phyloP scores from a whole-genome alignment of 2,329 filamentous ascomycete species.

The Phialocephala subalpina region DNA sequence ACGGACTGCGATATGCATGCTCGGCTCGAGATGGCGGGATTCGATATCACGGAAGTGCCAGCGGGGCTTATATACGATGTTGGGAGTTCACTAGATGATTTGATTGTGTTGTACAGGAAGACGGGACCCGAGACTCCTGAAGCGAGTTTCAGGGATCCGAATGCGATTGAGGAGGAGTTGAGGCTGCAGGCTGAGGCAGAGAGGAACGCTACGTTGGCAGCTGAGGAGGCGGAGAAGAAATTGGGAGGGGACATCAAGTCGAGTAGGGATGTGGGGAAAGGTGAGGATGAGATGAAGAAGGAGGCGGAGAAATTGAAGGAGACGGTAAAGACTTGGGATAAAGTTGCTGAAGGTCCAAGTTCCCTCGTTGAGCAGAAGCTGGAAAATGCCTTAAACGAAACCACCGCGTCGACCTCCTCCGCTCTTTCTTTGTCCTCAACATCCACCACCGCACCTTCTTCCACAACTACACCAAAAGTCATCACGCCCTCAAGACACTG shows the following conservation, averaged over 20 bases:
- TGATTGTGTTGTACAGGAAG: constrained; percentile 55
- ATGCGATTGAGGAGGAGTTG: constrained; percentile 38
- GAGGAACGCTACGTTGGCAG: neutral
- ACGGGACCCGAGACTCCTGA: constrained; percentile 40
- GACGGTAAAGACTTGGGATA: neutral
- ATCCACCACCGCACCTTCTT: neutral
- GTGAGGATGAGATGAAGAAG: neutral
- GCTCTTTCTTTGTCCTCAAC: neutral
- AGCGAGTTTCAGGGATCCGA: constrained; percentile 43
- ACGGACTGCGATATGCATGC: constrained; percentile 61
- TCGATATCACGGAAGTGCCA: constrained; percentile 49
- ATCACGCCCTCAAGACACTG: constrained; percentile 9
- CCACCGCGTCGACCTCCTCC: neutral
- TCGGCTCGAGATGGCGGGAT: constrained; percentile 55
- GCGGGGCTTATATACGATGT: constrained; percentile 56
- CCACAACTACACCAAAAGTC: neutral
- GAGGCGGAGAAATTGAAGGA: neutral
- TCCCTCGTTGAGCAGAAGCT: neutral
- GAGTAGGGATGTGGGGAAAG: neutral
- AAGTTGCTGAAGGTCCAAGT: neutral
- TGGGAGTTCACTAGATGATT: constrained; percentile 53
- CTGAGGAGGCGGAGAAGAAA: neutral
- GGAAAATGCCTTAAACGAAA: neutral
- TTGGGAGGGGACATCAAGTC: neutral
- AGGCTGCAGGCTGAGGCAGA: constrained; percentile 17